phyloP scores from a whole-genome alignment of 202 grass and related monocot genomes.

The Elaeis oleifera region DNA sequence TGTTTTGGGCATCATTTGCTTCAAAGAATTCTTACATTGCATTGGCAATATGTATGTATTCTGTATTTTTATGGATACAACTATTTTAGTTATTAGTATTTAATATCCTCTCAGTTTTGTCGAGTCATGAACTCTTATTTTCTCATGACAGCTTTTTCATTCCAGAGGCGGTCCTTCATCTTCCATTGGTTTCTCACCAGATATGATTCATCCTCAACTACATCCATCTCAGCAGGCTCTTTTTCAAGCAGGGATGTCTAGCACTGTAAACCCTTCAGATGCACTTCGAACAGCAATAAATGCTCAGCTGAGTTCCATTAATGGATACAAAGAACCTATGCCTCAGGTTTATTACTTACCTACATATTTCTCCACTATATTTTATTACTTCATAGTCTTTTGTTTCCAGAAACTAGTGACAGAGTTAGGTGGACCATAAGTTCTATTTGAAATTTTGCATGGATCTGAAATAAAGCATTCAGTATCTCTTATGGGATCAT shows the following conservation, averaged over 20 bases:
- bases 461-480: too few relatives aligned
- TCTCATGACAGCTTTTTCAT: slow-evolving; percentile 50
- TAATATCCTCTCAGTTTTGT: slow-evolving; percentile 2
- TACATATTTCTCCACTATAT: neutral
- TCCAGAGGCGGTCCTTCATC: slow-evolving; percentile 53
- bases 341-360: slow-evolving; percentile 32
- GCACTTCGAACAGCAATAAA: slow-evolving; percentile 32
- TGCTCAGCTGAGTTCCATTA: slow-evolving; percentile 24
- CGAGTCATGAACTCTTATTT: neutral
- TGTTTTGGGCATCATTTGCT: too few relatives aligned
- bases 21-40: too few relatives aligned
- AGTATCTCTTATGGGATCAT: too few relatives aligned
- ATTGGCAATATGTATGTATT: slow-evolving; percentile 1
- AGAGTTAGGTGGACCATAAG: too few relatives aligned
- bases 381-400: neutral
- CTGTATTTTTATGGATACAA: too few relatives aligned
- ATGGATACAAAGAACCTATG: slow-evolving; percentile 38
- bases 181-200: slow-evolving; percentile 57
- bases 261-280: slow-evolving; percentile 31
- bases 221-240: slow-evolving; percentile 43
- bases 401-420: neutral
- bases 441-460: too few relatives aligned
- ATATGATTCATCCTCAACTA: slow-evolving; percentile 68
- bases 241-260: slow-evolving; percentile 29
- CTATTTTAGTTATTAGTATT: too few relatives aligned